Evolutionary conservation across 805 yeast species (phyloP).

Genomic region (Alloascoidea hylecoeti): DNA sequence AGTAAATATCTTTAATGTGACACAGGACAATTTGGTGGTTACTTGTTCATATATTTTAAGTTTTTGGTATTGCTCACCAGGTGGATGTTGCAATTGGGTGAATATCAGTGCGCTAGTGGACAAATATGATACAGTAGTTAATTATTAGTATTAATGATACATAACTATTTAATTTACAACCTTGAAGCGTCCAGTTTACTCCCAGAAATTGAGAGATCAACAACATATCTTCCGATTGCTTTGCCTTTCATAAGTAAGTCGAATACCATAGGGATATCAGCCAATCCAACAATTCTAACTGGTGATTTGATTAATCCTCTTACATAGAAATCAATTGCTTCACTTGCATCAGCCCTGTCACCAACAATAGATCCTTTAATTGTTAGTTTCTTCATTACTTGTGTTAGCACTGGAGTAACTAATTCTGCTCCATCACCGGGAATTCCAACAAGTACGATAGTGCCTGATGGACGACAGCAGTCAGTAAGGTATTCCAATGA

Average conservation of each 20-base stretch:
- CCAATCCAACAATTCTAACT: slow-evolving; percentile 39
- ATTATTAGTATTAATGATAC: too few relatives aligned
- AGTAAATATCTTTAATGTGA: too few relatives aligned
- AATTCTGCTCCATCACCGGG: slow-evolving; percentile 43
- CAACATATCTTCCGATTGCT: slow-evolving; percentile 51
- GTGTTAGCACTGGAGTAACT: slow-evolving; percentile 33
- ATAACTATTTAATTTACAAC: too few relatives aligned
- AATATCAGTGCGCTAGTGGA: too few relatives aligned
- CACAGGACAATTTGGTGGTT: too few relatives aligned
- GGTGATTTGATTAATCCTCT: slow-evolving; percentile 39
- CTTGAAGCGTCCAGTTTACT: too few relatives aligned
- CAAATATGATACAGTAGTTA: too few relatives aligned
- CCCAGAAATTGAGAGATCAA: slow-evolving; percentile 42
- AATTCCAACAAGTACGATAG: slow-evolving; percentile 45
- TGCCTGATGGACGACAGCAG: slow-evolving; percentile 33
- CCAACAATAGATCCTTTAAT: slow-evolving; percentile 49
- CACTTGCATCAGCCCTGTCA: slow-evolving; percentile 44
- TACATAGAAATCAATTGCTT: slow-evolving; percentile 39
- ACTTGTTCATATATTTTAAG: too few relatives aligned
- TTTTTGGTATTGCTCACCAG: too few relatives aligned
- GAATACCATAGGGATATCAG: slow-evolving; percentile 32
- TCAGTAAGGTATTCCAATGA: slow-evolving; percentile 15
- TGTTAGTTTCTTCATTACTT: slow-evolving; percentile 38
- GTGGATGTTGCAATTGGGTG: too few relatives aligned
- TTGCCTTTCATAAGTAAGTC: slow-evolving; percentile 46